Base-by-base conservation (phyloP, 176 grass and related monocot genomes). In the Themeda triandra region DNA sequence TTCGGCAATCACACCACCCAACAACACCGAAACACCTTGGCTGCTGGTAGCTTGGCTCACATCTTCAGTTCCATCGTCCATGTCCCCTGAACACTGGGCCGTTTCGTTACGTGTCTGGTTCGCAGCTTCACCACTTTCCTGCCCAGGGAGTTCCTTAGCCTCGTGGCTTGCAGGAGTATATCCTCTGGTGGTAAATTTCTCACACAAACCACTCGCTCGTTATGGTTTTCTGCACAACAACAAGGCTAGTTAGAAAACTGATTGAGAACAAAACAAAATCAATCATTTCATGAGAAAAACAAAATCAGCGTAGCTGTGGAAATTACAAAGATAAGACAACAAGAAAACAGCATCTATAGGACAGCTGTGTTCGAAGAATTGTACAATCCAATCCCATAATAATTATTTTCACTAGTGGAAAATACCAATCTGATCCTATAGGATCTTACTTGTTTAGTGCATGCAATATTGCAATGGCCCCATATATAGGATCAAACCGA, bases 121-220 rank as follows among this genome's bases (percentile, higher is more conserved):
- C 91, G 88, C 71, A 98, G 89, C 83, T 95, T 98, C 67, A 98
- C 86, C 9, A 93, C 95, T 82, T 98, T 93, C 78, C 95, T 91
- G 21, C 95, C 95, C 64, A 95, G 67, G 36, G 95, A 86, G 79
- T 94, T 93, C 83, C 89, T 92, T 30, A 98, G 73, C 85, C 91
- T 89, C 49, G 80, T 98, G 13, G 95, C 91, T 74, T 98, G 95
- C 77, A 93, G 64, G 18, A 95, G 60, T 68, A 95, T 84, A 49
- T 98, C 95, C 21, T 98, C 91, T 4, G 92, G 85, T 2, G 87
- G 77, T 75, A 93, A 32, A 48, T 93, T 95, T 89, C 90, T 93
- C 31, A 93, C 96, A 51, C 93, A 95, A 24, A 95, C 85, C 42
- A 95, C 93, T 67, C 93, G 82, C 39, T 95, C 83, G 17, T 92